Evolutionary conservation across 257 asterid genomes (phyloP), one percentile per base, ranked within the genome.

Genomic region (Voacanga thouarsii): DNA sequence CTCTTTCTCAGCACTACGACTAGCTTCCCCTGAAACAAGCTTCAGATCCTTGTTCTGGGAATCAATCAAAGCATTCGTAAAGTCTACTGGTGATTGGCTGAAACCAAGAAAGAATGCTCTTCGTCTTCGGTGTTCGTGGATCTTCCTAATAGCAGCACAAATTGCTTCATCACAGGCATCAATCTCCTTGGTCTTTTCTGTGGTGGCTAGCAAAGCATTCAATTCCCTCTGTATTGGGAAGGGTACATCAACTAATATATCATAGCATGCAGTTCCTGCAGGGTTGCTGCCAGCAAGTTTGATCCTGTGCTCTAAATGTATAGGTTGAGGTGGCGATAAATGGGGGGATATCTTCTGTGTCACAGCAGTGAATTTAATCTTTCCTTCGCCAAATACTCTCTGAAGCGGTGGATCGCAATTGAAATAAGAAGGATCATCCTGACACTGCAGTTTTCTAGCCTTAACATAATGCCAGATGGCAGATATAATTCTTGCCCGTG

Each of bases 81-180:
- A 96, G 85, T 96, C 99, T 1, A 94, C 88, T 10, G 99, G 99
- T 18, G 99, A 96, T 84, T 96, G 98, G 78, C 99, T 93, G 80
- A 96, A 93, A 69, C 98, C 99, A 76, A 96, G 99, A 85, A 96
- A 93, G 84, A 96, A 96, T 0, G 97, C 97, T 83, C 99, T 86
- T 80, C 98, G 89, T 80, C 89, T 85, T 19, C 97, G 85, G 83
- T 96, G 99, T 88, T 96, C 98, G 7, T 92, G 98, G 70, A 96
- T 93, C 89, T 96, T 96, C 85, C 97, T 89, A 77, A 93, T 90
- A 56, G 97, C 97, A 72, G 89, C 77, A 88, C 92, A 90, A 81
- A 96, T 93, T 65, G 98, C 93, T 85, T 96, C 97, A 83, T 96
- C 98, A 78, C 99, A 93, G 53, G 95, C 85, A 78, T 93, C 97